These are phyloP conservation scores for Physcomitrium patens DNA, from an alignment of 225 moss, liverwort and hornwort genomes.

Conservation along the genomic window DNA sequence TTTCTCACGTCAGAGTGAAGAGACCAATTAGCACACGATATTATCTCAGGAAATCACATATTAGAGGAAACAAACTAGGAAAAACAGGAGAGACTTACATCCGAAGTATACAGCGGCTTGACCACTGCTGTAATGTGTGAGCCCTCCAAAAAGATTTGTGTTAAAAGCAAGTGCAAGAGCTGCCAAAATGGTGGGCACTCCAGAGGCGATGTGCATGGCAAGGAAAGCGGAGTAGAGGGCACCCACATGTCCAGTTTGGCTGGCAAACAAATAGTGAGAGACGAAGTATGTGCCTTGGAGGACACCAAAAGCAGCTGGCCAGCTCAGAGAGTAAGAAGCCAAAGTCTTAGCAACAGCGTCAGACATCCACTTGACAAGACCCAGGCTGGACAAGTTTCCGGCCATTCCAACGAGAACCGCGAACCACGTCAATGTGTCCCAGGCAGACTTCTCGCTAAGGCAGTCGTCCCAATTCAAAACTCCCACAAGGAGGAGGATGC, in stretches of 20 bases:
- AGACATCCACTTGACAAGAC: slow-evolving; percentile 92
- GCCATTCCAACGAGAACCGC: slow-evolving; percentile 99
- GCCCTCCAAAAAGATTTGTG: slow-evolving; percentile 92
- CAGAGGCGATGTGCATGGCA: slow-evolving; percentile 95
- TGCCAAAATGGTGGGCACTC: slow-evolving; percentile 84
- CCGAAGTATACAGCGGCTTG: slow-evolving; percentile 98
- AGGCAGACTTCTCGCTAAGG: slow-evolving; percentile 92
- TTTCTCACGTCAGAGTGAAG: too few relatives aligned
- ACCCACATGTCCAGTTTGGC: slow-evolving; percentile 98
- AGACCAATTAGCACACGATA: too few relatives aligned
- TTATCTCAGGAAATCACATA: too few relatives aligned
- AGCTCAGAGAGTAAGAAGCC: slow-evolving; percentile 78
- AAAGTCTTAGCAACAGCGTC: slow-evolving; percentile 82
- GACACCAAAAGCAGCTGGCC: slow-evolving; percentile 91
- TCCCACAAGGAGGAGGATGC: slow-evolving; percentile 79
- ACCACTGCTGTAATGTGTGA: slow-evolving; percentile 99
- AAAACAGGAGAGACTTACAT: slow-evolving; percentile 47
- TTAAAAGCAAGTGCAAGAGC: slow-evolving; percentile 85
- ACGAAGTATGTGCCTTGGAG: slow-evolving; percentile 89
- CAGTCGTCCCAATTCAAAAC: slow-evolving; percentile 98
- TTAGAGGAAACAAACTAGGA: not conserved
- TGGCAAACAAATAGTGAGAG: slow-evolving; percentile 96
- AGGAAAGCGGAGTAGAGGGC: slow-evolving; percentile 96
- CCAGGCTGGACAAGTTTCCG: slow-evolving; percentile 78
- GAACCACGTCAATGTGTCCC: slow-evolving; percentile 99